phyloP scores from a whole-genome alignment of 1,139 yeast genomes.

The Saccharomyces hybrid region DNA sequence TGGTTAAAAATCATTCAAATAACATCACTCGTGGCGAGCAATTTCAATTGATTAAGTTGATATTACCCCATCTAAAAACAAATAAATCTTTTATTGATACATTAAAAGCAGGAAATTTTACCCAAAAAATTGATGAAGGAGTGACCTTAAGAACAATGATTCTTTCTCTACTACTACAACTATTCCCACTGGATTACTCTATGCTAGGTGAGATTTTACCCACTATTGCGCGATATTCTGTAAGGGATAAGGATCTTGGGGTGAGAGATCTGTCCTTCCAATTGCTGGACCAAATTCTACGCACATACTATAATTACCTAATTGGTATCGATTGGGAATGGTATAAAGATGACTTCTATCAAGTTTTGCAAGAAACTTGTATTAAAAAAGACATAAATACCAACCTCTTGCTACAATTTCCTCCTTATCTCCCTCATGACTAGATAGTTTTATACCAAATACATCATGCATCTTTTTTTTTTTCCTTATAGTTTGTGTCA shows the following conservation, averaged over 20 bases:
- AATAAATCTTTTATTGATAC: slow-evolving; percentile 16
- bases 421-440: background rate
- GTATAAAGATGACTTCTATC: background rate
- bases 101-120: slow-evolving; percentile 25
- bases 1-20: slow-evolving; percentile 3
- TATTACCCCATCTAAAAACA: slow-evolving; percentile 13
- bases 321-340: background rate
- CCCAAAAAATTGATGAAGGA: slow-evolving; percentile 24
- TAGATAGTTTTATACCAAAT: background rate
- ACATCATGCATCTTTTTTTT: background rate
- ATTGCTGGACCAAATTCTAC: background rate
- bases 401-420: background rate
- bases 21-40: background rate
- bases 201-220: slow-evolving; percentile 3
- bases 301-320: background rate
- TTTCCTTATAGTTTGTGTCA: background rate
- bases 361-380: background rate
- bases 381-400: background rate
- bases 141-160: slow-evolving; percentile 10
- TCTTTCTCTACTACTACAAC: slow-evolving; percentile 9
- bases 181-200: slow-evolving; percentile 3
- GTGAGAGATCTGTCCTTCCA: slow-evolving; percentile 4
- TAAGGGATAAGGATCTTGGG: slow-evolving; percentile 7
- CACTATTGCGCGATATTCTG: slow-evolving; percentile 6
- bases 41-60: slow-evolving; percentile 1